These are phyloP conservation scores for Lyophyllum atratum DNA, from an alignment of 768 basidiomycete genomes.

Conservation along the genomic window DNA sequence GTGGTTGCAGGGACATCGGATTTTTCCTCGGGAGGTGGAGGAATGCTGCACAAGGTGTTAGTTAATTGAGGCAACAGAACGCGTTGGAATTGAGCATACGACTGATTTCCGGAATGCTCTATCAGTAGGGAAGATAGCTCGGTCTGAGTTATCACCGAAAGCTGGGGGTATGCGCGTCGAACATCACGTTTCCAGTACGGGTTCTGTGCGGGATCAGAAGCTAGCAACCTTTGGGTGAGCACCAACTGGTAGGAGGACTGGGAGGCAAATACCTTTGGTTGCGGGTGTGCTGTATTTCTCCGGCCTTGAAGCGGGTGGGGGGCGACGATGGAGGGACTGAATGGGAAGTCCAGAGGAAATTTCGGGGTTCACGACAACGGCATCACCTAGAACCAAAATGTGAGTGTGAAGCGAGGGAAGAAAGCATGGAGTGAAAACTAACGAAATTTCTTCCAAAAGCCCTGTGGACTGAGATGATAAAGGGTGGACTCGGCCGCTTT, in stretches of 20 bases:
- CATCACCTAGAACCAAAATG: slow-evolving; percentile 61
- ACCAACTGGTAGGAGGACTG: neutral
- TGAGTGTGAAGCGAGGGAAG: neutral
- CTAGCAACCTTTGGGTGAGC: slow-evolving; percentile 35
- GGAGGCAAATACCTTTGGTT: slow-evolving; percentile 63
- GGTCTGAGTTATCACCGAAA: slow-evolving; percentile 84
- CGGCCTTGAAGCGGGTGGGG: slow-evolving; percentile 85
- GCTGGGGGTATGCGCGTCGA: slow-evolving; percentile 88
- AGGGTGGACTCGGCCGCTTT: slow-evolving; percentile 86
- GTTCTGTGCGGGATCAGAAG: slow-evolving; percentile 85
- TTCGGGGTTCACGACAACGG: slow-evolving; percentile 81
- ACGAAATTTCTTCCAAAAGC: slow-evolving; percentile 98
- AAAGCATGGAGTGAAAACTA: slow-evolving; percentile 15
- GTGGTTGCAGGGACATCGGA: slow-evolving; percentile 47
- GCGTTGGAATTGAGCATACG: slow-evolving; percentile 49
- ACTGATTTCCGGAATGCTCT: slow-evolving; percentile 65
- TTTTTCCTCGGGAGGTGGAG: slow-evolving; percentile 50
- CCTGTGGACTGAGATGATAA: slow-evolving; percentile 86
- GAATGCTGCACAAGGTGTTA: slow-evolving; percentile 40
- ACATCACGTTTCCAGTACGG: slow-evolving; percentile 98
- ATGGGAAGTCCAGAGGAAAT: slow-evolving; percentile 91
- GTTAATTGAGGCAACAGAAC: neutral
- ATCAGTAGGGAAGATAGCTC: slow-evolving; percentile 82
- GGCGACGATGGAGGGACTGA: slow-evolving; percentile 70
- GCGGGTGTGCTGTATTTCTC: slow-evolving; percentile 88